Evolutionary conservation across 2,329 filamentous ascomycete genomes (phyloP), one percentile per base, ranked within the genome.

Genomic region (Ophiostoma sp.): DNA sequence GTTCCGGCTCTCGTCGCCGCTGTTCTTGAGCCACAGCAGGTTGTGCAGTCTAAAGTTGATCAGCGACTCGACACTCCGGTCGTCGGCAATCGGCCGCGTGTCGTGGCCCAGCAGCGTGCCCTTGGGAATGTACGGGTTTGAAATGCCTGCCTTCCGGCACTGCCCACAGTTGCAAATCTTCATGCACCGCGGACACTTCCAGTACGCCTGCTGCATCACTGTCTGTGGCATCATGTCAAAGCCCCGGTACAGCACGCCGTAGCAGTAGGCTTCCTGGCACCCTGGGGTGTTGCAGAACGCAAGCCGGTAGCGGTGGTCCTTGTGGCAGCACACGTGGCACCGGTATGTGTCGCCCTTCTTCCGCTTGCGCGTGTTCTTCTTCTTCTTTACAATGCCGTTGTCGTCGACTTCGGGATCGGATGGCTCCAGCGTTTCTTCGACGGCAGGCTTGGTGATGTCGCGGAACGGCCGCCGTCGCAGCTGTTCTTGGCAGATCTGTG

Each of bases 1-100:
- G 73, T 82, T 86, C 38, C 85, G 82, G 69, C 83, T 81, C 70
- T 86, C 84, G 69, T 87, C 85, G 14, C 85, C 85, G 16, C 80
- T 78, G 11, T 81, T 84, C 75, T 85, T 86, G 64, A 98, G 80
- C 92, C 93, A 97, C 58, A 84, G 85, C 40, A 96, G 81, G 76
- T 99, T 99, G 67, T 96, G 94, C 55, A 91, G 83, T 40, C 91
- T 88, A 77, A 97, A 97, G 76, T 98, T 93, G 8, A 98, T 92
- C 36, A 98, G 83, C 38, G 88, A 89, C 77, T 98, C 94, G 5
- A 97, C 87, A 74, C 93, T 97, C 70, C 95, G 88, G 66, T 91
- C 89, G 78, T 99, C 95, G 2, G 95, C 94, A 65, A 98, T 88
- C 45, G 90, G 89, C 67, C 88, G 90, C 0, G 95, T 99, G 73